phyloP scores from a whole-genome alignment of 1,284 basidiomycete species.

The Microbotryum scabiosae region DNA sequence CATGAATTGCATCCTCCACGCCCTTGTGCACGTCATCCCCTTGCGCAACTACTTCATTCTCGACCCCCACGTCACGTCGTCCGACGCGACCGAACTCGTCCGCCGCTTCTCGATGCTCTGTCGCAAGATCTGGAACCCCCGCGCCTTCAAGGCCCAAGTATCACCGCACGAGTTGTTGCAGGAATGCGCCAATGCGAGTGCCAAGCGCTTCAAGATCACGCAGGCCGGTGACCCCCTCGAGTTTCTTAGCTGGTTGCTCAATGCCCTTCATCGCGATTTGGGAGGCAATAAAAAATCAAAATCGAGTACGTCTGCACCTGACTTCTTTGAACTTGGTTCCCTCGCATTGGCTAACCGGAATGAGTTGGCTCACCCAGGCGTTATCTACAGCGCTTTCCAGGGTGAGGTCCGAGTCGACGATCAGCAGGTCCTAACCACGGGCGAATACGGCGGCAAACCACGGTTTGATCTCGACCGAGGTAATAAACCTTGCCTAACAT shows the following conservation, averaged over 20 bases:
- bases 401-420: constrained; percentile 87
- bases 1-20: constrained; percentile 93
- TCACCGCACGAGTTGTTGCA: constrained; percentile 97
- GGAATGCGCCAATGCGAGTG: constrained; percentile 80
- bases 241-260: constrained; percentile 92
- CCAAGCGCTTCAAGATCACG: constrained; percentile 82
- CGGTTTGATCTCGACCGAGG: constrained; percentile 87
- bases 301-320: constrained; percentile 52
- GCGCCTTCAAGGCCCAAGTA: constrained; percentile 94
- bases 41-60: constrained; percentile 68
- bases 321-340: neutral
- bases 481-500: constrained; percentile 37
- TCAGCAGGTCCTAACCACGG: constrained; percentile 67
- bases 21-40: constrained; percentile 81
- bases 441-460: constrained; percentile 58
- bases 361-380: constrained; percentile 43
- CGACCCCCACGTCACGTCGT: constrained; percentile 12
- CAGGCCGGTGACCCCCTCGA: constrained; percentile 93
- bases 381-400: constrained; percentile 89
- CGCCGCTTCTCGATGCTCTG: constrained; percentile 65
- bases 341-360: neutral
- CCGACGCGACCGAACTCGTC: constrained; percentile 58
- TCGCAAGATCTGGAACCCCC: constrained; percentile 93
- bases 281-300: constrained; percentile 78
- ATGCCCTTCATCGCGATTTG: constrained; percentile 82